Evolutionary conservation across 305 asterid genomes (phyloP), one percentile per base, ranked within the genome.

Genomic region (Fraxinus albicans): DNA sequence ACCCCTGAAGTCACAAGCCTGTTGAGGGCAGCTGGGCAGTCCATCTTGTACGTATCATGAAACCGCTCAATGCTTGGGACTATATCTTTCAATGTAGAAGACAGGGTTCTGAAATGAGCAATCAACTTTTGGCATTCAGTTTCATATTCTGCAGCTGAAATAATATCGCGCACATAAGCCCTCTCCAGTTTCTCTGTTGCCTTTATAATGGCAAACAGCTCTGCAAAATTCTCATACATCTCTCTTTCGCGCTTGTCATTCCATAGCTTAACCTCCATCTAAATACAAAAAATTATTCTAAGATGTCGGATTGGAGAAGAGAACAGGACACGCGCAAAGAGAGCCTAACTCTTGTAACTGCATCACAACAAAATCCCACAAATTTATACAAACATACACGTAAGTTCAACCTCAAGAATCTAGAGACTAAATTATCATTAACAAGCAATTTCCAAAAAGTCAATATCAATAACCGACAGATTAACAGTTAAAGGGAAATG

Each of bases 221-320:
- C 99, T 0, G 97, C 95, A 70, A 96, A 96, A 81, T 96, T 94
- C 0, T 93, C 99, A 53, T 96, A 93, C 98, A 96, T 90, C 88
- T 94, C 99, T 83, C 98, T 90, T 86, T 93, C 99, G 72, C 98
- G 98, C 92, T 96, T 94, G 91, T 96, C 98, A 76, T 91, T 92
- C 99, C 99, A 96, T 77, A 96, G 93, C 90, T 96, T 96, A 81
- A 94, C 98, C 91, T 96, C 98, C 98, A 96, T 96, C 33, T 67
- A 29, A 77, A 72, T 53, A 65, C 58, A 35, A 42, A 36, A 19
- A 80, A 47, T 73, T 77, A 50, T 36, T 25, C 73, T 81, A 29
- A 17, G 73, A 77, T 69, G 82, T 81, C 27, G 78, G 72, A 85
- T 83, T 92, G 98, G 98, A 93, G 98, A 95, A 95, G 98, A 87